These are phyloP conservation scores for Meyerozyma sp. DNA, from an alignment of 1,139 yeast genomes.

Conservation along the genomic window DNA sequence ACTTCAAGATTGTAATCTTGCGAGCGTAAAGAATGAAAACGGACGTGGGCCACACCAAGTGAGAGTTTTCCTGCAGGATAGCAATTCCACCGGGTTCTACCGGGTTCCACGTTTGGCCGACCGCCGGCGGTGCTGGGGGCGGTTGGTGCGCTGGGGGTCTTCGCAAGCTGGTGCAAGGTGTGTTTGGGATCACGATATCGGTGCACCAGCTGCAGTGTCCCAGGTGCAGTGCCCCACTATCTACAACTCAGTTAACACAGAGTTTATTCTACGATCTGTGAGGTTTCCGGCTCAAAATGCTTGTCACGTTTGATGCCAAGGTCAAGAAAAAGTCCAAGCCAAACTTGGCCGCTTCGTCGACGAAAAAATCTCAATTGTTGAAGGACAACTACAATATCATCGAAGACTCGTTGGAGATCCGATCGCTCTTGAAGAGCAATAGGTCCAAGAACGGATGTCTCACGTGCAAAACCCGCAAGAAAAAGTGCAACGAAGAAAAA, in stretches of 20 bases:
- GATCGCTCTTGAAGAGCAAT: neutral
- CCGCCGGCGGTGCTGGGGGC: no score
- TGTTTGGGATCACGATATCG: slow-evolving; percentile 4
- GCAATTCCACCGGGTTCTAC: slow-evolving; percentile 1
- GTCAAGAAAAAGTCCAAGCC: neutral
- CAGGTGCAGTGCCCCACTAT: slow-evolving; percentile 3
- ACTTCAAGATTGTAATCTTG: slow-evolving; percentile 5
- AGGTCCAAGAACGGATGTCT: slow-evolving; percentile 3
- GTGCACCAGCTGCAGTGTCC: slow-evolving; percentile 3
- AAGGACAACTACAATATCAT: neutral
- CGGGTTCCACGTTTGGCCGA: neutral
- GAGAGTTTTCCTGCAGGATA: neutral
- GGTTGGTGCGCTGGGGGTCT: neutral
- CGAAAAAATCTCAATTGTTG: neutral
- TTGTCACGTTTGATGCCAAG: slow-evolving; percentile 4
- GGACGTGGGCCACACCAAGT: slow-evolving; percentile 1
- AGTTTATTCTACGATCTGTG: slow-evolving; percentile 4
- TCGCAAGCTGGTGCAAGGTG: neutral
- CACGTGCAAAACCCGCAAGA: slow-evolving; percentile 4
- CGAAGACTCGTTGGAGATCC: neutral
- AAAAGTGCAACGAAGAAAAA: slow-evolving; percentile 4
- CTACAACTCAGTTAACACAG: slow-evolving; percentile 4
- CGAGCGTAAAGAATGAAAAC: slow-evolving; percentile 6
- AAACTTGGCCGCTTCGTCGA: neutral
- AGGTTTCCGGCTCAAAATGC: slow-evolving; percentile 3